Conservation (phyloP, 140 eudicot genomes). For the Anethum foeniculum region DNA sequence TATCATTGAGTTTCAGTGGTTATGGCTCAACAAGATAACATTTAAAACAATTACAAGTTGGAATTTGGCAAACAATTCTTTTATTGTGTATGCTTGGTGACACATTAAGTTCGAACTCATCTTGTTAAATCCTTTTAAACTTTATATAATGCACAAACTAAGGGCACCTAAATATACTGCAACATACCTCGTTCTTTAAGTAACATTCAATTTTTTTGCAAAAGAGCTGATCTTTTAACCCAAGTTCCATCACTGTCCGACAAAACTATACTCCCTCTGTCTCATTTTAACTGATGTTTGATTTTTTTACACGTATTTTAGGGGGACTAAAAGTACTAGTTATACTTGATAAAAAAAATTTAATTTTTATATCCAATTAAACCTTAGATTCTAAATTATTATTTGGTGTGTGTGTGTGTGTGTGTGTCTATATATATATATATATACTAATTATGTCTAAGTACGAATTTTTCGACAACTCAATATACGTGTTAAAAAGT, state of each 20-base stretch:
- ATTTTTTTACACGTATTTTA: no score
- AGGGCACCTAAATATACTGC: neutral
- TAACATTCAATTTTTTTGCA: neutral
- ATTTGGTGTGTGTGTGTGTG: no score
- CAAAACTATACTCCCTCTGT: no score
- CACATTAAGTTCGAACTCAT: neutral
- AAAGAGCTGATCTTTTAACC: neutral
- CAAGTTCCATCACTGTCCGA: neutral
- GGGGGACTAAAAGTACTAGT: no score
- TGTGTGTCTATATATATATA: no score
- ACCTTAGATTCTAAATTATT: no score
- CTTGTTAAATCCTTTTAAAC: neutral
- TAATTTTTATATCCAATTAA: no score
- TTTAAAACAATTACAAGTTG: neutral
- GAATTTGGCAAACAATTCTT: neutral
- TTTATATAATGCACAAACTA: neutral
- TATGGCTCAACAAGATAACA: neutral
- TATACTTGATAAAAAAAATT: no score
- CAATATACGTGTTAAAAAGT: no score
- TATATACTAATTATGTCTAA: no score
- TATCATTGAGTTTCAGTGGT: neutral
- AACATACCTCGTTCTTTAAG: neutral
- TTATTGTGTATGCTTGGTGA: neutral
- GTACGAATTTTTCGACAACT: no score
- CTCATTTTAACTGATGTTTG: no score